A percentile compares a stretch with the other conserved stretches of the same genome.
These are phyloP conservation scores for Cairneyella variabilis DNA, from an alignment of 495 filamentous ascomycete genomes.

Conservation along the genomic window DNA sequence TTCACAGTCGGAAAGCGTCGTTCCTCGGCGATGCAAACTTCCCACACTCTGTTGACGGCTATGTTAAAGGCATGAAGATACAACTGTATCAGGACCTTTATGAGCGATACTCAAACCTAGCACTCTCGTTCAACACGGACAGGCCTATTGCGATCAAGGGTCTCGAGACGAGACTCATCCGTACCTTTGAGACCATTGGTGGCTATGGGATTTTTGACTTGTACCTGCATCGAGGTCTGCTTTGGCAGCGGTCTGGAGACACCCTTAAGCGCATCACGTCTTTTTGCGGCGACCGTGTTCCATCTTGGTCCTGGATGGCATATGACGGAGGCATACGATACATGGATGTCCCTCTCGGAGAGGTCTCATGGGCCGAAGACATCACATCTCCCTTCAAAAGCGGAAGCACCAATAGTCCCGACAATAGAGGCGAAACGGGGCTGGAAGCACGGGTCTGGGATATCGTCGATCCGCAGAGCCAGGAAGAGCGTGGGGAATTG, in stretches of 20 bases:
- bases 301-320: constrained; percentile 12
- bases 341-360: not conserved
- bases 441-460: not conserved
- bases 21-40: constrained; percentile 39
- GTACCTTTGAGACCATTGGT: not conserved
- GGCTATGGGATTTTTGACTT: constrained; percentile 2
- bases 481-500: not conserved
- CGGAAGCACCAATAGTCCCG: not conserved
- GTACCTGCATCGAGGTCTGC: constrained; percentile 1
- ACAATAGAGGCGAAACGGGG: not conserved
- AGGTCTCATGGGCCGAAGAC: not conserved
- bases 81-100: constrained; percentile 10
- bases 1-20: constrained; percentile 8
- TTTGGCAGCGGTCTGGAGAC: constrained; percentile 2
- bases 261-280: not conserved
- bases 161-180: not conserved
- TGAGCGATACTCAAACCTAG: constrained; percentile 7
- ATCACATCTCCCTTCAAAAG: not conserved
- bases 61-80: constrained; percentile 5
- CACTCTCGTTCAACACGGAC: constrained; percentile 1
- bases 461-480: not conserved
- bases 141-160: constrained; percentile 2
- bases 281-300: not conserved
- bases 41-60: constrained; percentile 15
- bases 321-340: constrained; percentile 5